phyloP scores from a whole-genome alignment of 805 yeast genomes.

The Saccharomycopsis olivae region DNA sequence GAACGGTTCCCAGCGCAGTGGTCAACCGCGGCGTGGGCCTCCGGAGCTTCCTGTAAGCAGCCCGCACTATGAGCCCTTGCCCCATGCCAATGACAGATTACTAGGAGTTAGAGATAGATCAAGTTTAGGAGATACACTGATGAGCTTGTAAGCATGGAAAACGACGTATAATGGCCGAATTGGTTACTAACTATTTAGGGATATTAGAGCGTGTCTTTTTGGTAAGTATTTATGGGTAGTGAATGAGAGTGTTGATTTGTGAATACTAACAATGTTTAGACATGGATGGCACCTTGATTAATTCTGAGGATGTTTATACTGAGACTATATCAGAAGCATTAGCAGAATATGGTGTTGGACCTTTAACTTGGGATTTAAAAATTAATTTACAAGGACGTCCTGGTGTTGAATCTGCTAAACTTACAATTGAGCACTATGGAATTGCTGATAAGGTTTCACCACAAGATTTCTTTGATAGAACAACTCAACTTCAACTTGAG shows the following conservation, averaged over 20 bases:
- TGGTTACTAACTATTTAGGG: constrained; percentile 6
- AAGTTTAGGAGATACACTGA: too few species aligned
- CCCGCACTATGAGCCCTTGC: too few species aligned
- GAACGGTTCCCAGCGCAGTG: too few species aligned
- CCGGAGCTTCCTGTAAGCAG: too few species aligned
- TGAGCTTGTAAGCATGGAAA: too few species aligned
- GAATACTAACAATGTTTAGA: constrained; percentile 30
- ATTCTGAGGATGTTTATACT: constrained; percentile 89
- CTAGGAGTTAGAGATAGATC: too few species aligned
- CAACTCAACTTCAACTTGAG: constrained; percentile 37
- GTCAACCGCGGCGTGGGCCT: too few species aligned
- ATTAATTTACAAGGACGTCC: constrained; percentile 85
- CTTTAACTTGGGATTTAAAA: constrained; percentile 85
- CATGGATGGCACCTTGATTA: constrained; percentile 92
- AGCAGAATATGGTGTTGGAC: constrained; percentile 61
- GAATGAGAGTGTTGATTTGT: too few species aligned
- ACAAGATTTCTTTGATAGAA: constrained; percentile 47
- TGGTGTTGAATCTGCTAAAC: constrained; percentile 60
- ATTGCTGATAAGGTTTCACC: constrained; percentile 47
- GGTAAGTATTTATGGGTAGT: constrained; percentile 37
- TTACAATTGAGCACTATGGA: constrained; percentile 56
- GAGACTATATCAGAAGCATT: constrained; percentile 60
- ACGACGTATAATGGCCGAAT: too few species aligned
- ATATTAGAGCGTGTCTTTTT: constrained; percentile 58
- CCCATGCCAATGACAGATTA: too few species aligned